Evolutionary conservation across 2,329 filamentous ascomycete species (phyloP).

Genomic region (Colletotrichum gloeosporioides): DNA sequence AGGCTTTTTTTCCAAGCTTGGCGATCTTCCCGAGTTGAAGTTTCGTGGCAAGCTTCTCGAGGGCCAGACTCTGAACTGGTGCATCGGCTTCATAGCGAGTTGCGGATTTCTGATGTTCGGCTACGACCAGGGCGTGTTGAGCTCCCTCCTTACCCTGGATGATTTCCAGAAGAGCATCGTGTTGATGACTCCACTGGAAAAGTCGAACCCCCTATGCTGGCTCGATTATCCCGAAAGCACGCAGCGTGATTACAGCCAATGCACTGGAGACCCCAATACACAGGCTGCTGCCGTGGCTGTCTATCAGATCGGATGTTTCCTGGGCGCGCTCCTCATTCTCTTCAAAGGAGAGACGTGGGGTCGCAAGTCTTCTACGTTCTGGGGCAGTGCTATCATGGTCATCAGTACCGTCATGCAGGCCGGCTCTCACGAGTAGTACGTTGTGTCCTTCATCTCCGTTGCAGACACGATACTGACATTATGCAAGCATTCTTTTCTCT

Average conservation of each 20-base stretch:
- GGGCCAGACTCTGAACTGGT: conserved; percentile 28
- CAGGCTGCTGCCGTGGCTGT: conserved; percentile 32
- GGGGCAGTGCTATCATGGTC: conserved; percentile 35
- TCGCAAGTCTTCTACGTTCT: conserved; percentile 35
- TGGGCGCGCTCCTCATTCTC: conserved; percentile 32
- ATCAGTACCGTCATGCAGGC: conserved; percentile 32
- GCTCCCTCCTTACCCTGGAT: conserved; percentile 31
- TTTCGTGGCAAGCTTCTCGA: conserved; percentile 26
- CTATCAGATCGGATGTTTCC: conserved; percentile 33
- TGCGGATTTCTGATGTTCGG: conserved; percentile 34
- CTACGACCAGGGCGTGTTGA: conserved; percentile 33
- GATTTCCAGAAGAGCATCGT: conserved; percentile 29
- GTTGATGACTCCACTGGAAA: conserved; percentile 30
- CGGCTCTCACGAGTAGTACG: conserved; percentile 24
- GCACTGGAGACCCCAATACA: conserved; percentile 30
- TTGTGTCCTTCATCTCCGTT: background rate
- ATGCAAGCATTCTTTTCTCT: background rate
- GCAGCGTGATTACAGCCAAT: conserved; percentile 24
- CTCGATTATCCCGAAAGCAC: conserved; percentile 23
- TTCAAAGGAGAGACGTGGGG: conserved; percentile 35
- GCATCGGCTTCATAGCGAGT: conserved; percentile 31
- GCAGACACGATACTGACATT: background rate
- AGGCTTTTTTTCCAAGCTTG: conserved; percentile 22
- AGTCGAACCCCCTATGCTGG: conserved; percentile 29
- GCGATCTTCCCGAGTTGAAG: conserved; percentile 30